Evolutionary conservation across 805 yeast genomes (phyloP).

Genomic region (Scheffersomyces amazonensis): DNA sequence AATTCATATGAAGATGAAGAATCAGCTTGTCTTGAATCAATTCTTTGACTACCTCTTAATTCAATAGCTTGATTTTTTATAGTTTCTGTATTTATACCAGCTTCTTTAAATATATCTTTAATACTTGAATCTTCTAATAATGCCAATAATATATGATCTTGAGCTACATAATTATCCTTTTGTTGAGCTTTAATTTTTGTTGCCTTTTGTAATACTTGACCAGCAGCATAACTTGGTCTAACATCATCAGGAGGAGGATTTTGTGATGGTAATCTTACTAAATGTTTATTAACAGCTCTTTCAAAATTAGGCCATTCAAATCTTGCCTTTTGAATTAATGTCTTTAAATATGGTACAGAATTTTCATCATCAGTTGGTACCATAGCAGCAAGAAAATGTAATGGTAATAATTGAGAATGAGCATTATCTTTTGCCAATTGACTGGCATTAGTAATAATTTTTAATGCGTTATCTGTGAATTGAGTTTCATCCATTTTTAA

Average conservation of each 20-base stretch:
- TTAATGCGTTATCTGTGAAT: slow-evolving; percentile 91
- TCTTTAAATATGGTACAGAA: slow-evolving; percentile 62
- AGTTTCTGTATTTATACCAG: slow-evolving; percentile 63
- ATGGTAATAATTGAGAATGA: slow-evolving; percentile 80
- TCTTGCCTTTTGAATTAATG: slow-evolving; percentile 80
- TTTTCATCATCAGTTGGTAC: slow-evolving; percentile 55
- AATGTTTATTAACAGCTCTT: slow-evolving; percentile 72
- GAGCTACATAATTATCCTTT: slow-evolving; percentile 89
- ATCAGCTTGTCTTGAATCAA: slow-evolving; percentile 92
- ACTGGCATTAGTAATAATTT: slow-evolving; percentile 73
- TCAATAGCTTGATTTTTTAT: slow-evolving; percentile 74
- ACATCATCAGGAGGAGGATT: slow-evolving; percentile 85
- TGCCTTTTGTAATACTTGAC: slow-evolving; percentile 72
- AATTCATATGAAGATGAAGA: slow-evolving; percentile 83
- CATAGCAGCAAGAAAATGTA: slow-evolving; percentile 91
- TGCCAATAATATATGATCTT: slow-evolving; percentile 88
- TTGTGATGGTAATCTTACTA: slow-evolving; percentile 86
- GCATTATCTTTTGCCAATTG: slow-evolving; percentile 81
- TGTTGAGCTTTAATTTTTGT: slow-evolving; percentile 78
- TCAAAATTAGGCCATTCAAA: slow-evolving; percentile 83
- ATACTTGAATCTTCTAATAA: slow-evolving; percentile 75
- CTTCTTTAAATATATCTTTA: slow-evolving; percentile 69
- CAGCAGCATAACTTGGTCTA: slow-evolving; percentile 71
- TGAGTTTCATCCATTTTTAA: slow-evolving; percentile 60
- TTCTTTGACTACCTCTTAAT: slow-evolving; percentile 86